phyloP scores from a whole-genome alignment of 2,329 filamentous ascomycete genomes.

The Epicoccum sorghinum region DNA sequence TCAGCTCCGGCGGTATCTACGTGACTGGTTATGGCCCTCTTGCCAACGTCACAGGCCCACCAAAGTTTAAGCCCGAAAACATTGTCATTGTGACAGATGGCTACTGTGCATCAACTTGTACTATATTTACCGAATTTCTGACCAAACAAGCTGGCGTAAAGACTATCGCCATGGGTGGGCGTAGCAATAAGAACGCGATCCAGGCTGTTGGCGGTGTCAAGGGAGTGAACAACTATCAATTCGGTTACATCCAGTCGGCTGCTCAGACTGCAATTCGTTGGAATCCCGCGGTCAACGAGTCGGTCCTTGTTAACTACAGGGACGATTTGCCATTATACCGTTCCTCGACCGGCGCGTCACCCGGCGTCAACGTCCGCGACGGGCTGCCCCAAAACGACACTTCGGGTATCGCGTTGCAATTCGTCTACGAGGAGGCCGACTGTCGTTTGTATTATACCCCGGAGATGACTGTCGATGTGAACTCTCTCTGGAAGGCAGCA shows the following conservation, averaged over 20 bases:
- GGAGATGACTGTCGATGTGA: conserved; percentile 49
- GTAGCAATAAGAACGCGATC: conserved; percentile 54
- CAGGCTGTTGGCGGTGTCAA: conserved; percentile 63
- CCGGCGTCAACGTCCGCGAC: conserved; percentile 45
- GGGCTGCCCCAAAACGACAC: conserved; percentile 41
- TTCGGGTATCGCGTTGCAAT: conserved; percentile 44
- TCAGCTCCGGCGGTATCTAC: conserved; percentile 44
- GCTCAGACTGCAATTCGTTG: conserved; percentile 30
- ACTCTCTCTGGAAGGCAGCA: conserved; percentile 47
- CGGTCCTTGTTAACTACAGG: conserved; percentile 37
- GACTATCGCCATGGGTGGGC: conserved; percentile 60
- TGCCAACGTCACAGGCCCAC: conserved; percentile 51
- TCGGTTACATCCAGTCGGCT: conserved; percentile 37
- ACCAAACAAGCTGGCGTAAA: conserved; percentile 60
- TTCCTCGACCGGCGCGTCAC: conserved; percentile 7
- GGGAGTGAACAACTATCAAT: conserved; percentile 52
- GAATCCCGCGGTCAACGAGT: conserved; percentile 32
- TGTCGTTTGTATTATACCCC: conserved; percentile 50
- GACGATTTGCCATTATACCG: conserved; percentile 36
- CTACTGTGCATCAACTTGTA: conserved; percentile 64
- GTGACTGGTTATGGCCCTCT: conserved; percentile 44
- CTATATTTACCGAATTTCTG: conserved; percentile 62
- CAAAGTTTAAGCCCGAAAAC: conserved; percentile 61
- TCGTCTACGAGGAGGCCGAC: conserved; percentile 48
- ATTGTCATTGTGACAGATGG: conserved; percentile 63